These are phyloP conservation scores for Phytopythium cucurbitacearum DNA, from an alignment of 352 stramenopile species.

Conservation along the genomic window DNA sequence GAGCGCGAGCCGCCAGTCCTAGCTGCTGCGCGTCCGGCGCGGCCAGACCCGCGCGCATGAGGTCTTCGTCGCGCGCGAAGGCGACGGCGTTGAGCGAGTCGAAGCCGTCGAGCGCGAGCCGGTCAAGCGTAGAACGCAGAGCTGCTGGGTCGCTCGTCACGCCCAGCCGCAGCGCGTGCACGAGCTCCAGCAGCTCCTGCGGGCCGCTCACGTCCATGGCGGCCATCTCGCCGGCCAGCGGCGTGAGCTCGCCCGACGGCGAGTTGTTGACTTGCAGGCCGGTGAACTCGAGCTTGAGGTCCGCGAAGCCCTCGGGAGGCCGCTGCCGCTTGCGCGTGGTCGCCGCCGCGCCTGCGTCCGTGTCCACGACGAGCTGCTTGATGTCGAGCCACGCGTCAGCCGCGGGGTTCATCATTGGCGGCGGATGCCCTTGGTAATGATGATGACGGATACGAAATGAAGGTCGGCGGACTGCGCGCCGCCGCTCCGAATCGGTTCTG, in stretches of 20 bases:
- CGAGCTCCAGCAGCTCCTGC: constrained; percentile 40
- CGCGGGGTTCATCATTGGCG: neutral
- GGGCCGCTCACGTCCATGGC: constrained; percentile 9
- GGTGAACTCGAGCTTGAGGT: constrained; percentile 64
- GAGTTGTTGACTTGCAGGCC: constrained; percentile 33
- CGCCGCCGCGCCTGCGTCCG: too few relatives aligned
- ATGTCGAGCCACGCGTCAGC: constrained; percentile 4
- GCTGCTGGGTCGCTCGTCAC: constrained; percentile 23
- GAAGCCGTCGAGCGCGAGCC: constrained; percentile 49
- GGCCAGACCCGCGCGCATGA: constrained; percentile 40
- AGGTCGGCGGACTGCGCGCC: too few relatives aligned
- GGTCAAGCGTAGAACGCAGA: constrained; percentile 26
- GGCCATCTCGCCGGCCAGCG: constrained; percentile 10
- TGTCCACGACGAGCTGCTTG: constrained; percentile 9
- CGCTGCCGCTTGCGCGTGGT: constrained; percentile 14
- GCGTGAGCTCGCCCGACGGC: constrained; percentile 8
- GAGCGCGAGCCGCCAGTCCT: constrained; percentile 36
- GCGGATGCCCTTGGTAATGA: neutral
- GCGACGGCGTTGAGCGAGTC: constrained; percentile 52
- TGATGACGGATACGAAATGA: neutral
- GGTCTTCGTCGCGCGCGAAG: constrained; percentile 41
- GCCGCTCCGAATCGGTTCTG: too few relatives aligned
- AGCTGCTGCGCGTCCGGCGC: constrained; percentile 39
- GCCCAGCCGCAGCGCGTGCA: constrained; percentile 44
- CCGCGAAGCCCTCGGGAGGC: constrained; percentile 19